Base-by-base conservation (phyloP, 2,329 filamentous ascomycete genomes). In the Aschersonia sp. region DNA sequence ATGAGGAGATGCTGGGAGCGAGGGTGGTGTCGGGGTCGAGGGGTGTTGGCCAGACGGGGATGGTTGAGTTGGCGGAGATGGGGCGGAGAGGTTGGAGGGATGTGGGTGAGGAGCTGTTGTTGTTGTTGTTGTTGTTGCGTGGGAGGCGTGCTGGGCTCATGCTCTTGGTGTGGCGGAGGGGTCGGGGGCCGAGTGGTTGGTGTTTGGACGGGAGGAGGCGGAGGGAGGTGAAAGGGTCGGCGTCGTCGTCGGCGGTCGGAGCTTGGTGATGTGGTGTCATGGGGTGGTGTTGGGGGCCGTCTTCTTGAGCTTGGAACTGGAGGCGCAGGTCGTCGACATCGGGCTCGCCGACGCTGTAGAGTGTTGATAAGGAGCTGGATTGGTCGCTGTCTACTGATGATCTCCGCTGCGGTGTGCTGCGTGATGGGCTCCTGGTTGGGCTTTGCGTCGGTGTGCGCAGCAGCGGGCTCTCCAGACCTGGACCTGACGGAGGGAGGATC, bases 291-390 rank as follows among this genome's bases (percentile, higher is more conserved):
- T 4, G 7, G 35, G 35, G 35, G 7, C 2, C 35, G 35, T 38
- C 12, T 38, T 38, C 4, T 20, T 20, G 20, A 20, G 20, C n/a
- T 31, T 45, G 38, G 35, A 30, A 31, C n/a, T 51, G 45, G 30
- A 41, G 50, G 12, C 43, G 47, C 28, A 48, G 35, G 9, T 38
- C 35, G 35, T 60, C 60, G 5, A 69, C 65, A 6, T 70, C 66
- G 1, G 64, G 61, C 47, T 76, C 73, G 31, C 74, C 72, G 45
- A 71, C 72, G 50, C 74, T 78, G 52, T 77, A 77, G 4, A 79
- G 58, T 0, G 75, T 79, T 4, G 75, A 79, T 4, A 79, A 61
- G 2, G 73, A 70, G 40, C 73, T 77, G 0, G 73, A 77, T 10
- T 66, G 61, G 6, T 72, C 65, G 51, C 71, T 75, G 4, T 66